Base-by-base conservation (phyloP, 2,329 filamentous ascomycete species). In the Trichophyton mentagrophytes region DNA sequence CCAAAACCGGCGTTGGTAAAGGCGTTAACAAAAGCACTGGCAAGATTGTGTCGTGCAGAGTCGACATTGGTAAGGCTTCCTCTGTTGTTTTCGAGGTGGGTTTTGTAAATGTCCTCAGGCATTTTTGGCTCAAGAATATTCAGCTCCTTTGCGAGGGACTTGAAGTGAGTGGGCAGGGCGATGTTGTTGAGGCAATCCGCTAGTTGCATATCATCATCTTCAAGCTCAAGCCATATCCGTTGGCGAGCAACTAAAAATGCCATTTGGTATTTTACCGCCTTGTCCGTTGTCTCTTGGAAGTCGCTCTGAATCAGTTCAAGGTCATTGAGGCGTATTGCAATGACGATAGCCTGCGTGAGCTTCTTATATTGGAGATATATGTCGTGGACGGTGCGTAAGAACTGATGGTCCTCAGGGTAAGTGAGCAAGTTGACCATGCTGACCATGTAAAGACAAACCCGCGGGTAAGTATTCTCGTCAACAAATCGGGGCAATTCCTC, bases 71-170 rank as follows among this genome's bases (percentile, higher is more conserved):
- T 96, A 76, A 96, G 83, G 25, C 90, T 89, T 59, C 95, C 93
- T 64, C 95, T 85, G 68, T 87, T 95, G 77, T 89, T 97, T 76
- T 99, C 93, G 3, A 99, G 82, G 74, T 99, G 93, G 70, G 90
- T 96, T 80, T 99, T 99, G 82, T 99, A 99, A 69, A 99, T 99
- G 69, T 99, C 95, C 72, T 99, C 93, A 0, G 92, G 95, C 49
- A 89, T 89, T 79, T 96, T 97, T 40, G 93, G 93, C 65, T 99
- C 93, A 47, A 97, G 79, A 59, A 99, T 92, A 74, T 99, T 97
- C 60, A 99, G 81, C 73, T 99, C 93, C 76, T 96, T 96, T 61
- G 86, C 95, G 36, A 99, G 79, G 3, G 88, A 84, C 75, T 95
- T 95, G 82, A 96, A 99, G 74, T 97, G 87, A 65, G 95, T 89